phyloP scores from a whole-genome alignment of 148 eudicot species.

The Amaranthus cruentus region DNA sequence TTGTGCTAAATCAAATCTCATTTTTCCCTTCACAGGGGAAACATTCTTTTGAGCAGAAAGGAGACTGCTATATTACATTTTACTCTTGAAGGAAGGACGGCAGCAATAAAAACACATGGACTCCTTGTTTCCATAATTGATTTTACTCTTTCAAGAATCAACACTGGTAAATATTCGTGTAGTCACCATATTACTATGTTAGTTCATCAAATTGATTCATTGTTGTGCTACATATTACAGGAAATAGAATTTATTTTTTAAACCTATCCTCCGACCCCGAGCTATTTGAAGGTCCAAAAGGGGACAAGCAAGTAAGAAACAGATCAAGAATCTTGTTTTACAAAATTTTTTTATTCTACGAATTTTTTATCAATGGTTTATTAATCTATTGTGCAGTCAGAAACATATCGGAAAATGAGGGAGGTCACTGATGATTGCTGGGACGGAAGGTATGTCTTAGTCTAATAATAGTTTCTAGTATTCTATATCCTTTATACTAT shows the following conservation, averaged over 20 bases:
- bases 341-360: background rate
- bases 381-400: conserved; percentile 51
- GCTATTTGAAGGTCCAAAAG: conserved; percentile 83
- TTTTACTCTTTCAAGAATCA: conserved; percentile 91
- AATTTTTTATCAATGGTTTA: conserved; percentile 3
- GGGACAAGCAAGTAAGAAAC: conserved; percentile 81
- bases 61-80: conserved; percentile 45
- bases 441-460: conserved; percentile 76
- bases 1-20: conserved; percentile 4
- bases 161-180: conserved; percentile 50
- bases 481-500: background rate
- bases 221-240: conserved; percentile 31
- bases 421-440: conserved; percentile 84
- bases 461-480: background rate
- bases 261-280: conserved; percentile 88
- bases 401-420: conserved; percentile 88
- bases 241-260: conserved; percentile 77
- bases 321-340: background rate
- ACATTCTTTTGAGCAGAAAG: conserved; percentile 72
- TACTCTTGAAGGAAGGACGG: conserved; percentile 59
- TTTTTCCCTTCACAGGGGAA: conserved; percentile 52
- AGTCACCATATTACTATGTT: background rate
- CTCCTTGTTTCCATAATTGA: conserved; percentile 73
- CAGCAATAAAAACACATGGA: conserved; percentile 57
- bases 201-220: conserved; percentile 13